Evolutionary conservation across 345 rosid genomes (phyloP).

Genomic region (Salix dunnii): DNA sequence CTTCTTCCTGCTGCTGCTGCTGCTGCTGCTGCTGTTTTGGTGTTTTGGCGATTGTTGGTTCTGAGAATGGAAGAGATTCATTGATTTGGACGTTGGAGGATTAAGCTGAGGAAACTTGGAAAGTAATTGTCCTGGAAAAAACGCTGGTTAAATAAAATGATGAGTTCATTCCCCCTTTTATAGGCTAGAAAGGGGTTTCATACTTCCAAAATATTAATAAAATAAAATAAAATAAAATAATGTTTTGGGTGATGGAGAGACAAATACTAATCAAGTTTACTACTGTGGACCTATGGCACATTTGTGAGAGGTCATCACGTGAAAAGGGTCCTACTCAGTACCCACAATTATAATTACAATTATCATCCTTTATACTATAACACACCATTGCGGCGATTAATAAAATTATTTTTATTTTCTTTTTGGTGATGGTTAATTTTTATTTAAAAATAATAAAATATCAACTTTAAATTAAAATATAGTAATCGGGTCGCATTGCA

Average conservation of each 20-base stretch:
- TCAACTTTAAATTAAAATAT: no score
- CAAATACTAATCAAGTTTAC: neutral
- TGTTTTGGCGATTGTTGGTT: slow-evolving; percentile 27
- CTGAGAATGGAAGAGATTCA: slow-evolving; percentile 24
- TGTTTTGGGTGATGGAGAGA: neutral
- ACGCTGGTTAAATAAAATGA: neutral
- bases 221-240: no score
- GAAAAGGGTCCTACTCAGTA: slow-evolving; percentile 18
- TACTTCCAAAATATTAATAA: no score
- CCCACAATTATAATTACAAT: neutral
- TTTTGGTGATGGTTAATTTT: no score
- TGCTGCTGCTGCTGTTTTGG: slow-evolving; percentile 18
- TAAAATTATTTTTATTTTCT: no score
- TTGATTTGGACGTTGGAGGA: neutral
- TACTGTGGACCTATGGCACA: neutral
- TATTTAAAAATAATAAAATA: no score
- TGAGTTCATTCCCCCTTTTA: neutral
- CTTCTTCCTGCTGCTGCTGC: slow-evolving; percentile 35
- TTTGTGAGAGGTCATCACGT: slow-evolving; percentile 18
- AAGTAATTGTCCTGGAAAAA: neutral
- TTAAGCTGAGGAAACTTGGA: no score
- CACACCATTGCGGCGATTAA: no score
- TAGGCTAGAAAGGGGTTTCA: neutral
- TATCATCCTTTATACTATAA: neutral
- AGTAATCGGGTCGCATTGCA: no score